Percentiles rank a stretch among this genome's conserved stretches.
phyloP scores from a whole-genome alignment of 306 rosid genomes.

The Betula pendula region DNA sequence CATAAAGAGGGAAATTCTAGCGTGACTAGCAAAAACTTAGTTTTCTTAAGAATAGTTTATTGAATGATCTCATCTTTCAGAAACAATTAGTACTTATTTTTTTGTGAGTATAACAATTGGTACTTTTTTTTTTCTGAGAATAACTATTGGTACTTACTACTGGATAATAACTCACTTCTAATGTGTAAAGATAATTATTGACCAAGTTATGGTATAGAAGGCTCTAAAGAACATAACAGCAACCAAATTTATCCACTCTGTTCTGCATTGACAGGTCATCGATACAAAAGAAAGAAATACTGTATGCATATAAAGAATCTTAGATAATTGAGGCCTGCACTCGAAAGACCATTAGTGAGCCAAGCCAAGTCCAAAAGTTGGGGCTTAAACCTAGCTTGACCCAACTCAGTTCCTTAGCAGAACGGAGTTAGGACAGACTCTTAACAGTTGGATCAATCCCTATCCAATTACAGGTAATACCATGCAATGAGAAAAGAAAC shows the following conservation, averaged over 20 bases:
- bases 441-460: neutral
- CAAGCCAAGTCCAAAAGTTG: neutral
- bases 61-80: too few species aligned
- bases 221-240: too few species aligned
- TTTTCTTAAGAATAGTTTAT: neutral
- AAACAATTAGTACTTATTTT: too few species aligned
- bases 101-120: too few species aligned
- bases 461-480: neutral
- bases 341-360: neutral
- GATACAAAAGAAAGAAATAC: neutral
- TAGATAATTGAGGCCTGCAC: neutral
- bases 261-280: neutral
- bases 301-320: neutral
- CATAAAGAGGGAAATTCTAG: neutral
- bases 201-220: too few species aligned
- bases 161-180: neutral
- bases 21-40: neutral
- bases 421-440: too few species aligned
- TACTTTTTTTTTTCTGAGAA: too few species aligned
- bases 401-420: too few species aligned
- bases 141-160: neutral
- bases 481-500: constrained; percentile 8
- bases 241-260: neutral
- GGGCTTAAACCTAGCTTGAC: too few species aligned
- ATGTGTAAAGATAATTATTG: too few species aligned